Evolutionary conservation across 768 basidiomycete genomes (phyloP), one percentile per base, ranked within the genome.

Genomic region (Lenzites betulinus): DNA sequence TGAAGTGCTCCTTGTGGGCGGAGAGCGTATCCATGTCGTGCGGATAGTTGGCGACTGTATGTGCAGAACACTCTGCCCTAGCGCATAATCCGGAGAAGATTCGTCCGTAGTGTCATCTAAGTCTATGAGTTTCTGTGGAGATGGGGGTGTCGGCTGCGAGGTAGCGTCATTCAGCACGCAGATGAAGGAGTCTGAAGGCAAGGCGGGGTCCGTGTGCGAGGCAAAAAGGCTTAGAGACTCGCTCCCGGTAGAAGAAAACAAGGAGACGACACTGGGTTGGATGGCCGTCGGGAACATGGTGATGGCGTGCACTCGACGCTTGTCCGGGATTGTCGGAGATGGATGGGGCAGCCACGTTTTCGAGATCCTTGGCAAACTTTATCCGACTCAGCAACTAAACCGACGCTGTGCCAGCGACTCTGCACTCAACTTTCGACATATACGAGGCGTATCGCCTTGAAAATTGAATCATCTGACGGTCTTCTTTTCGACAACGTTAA

Each of bases 31-130:
- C 67, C 80, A 92, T 0, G 90, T 89, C 52, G 77, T 85, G 52
- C 75, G 80, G 35, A 91, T 66, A 13, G 86, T 87, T 25, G 91
- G 90, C 5, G 89, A 91, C 67, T 93, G 91, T 49, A 93, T 79
- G 63, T 93, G 90, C 15, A 93, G 79, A 1, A 91, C 89, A 1
- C 84, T 87, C 70, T 91, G 88, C 59, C 78, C 75, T 5, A 91
- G 75, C 69, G 67, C 78, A 68, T 65, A 67, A 43, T 71, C 67
- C 43, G 64, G 66, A 9, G 51, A 47, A 1, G 30, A 42, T 18
- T 55, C 60, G 55, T 74, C 72, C 15, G 26, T 33, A 33, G 62
- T 30, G 2, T 49, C 43, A 3, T 38, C 12, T 7, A 49, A 28
- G 30, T 73, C 67, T 42, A 89, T 79, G 43, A 86, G 73, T 5